These are phyloP conservation scores for Tricholoma saponaceum DNA, from an alignment of 768 basidiomycete genomes.

Conservation along the genomic window DNA sequence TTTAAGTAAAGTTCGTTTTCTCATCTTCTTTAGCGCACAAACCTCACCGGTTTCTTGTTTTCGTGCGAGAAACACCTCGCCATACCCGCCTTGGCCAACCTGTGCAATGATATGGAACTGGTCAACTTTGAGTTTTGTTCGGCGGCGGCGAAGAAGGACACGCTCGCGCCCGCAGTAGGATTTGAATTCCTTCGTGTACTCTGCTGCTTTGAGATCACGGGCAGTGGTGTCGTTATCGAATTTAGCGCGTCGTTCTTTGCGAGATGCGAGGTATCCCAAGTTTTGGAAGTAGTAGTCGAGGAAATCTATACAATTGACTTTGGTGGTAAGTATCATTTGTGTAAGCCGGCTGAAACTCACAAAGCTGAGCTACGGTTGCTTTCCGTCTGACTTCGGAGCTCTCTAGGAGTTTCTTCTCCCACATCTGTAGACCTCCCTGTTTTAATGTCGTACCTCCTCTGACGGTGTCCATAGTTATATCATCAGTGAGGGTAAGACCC, in stretches of 20 bases:
- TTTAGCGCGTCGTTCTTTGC: conserved; percentile 77
- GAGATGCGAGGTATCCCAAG: conserved; percentile 81
- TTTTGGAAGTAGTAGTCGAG: conserved; percentile 98
- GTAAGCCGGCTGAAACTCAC: conserved; percentile 42
- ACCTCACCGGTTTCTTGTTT: conserved; percentile 96
- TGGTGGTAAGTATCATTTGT: conserved; percentile 2
- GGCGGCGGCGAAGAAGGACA: conserved; percentile 85
- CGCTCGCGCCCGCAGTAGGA: conserved; percentile 94
- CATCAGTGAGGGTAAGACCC: conserved; percentile 44
- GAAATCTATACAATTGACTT: conserved; percentile 59
- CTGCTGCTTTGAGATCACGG: conserved; percentile 52
- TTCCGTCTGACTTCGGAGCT: conserved; percentile 90
- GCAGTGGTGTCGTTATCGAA: conserved; percentile 81
- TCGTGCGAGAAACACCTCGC: conserved; percentile 93
- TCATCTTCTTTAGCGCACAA: conserved; percentile 97
- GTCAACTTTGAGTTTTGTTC: conserved; percentile 88
- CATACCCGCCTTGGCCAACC: conserved; percentile 98
- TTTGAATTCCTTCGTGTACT: conserved; percentile 78
- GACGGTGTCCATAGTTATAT: conserved; percentile 70
- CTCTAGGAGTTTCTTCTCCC: conserved; percentile 85
- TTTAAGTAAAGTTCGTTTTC: conserved; percentile 89
- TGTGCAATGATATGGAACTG: conserved; percentile 99
- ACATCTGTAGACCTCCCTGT: conserved; percentile 56
- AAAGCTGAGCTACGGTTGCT: conserved; percentile 95
- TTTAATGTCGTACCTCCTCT: conserved; percentile 51